Evolutionary conservation across 345 rosid genomes (phyloP).

Genomic region (Melastoma malabathricum): DNA sequence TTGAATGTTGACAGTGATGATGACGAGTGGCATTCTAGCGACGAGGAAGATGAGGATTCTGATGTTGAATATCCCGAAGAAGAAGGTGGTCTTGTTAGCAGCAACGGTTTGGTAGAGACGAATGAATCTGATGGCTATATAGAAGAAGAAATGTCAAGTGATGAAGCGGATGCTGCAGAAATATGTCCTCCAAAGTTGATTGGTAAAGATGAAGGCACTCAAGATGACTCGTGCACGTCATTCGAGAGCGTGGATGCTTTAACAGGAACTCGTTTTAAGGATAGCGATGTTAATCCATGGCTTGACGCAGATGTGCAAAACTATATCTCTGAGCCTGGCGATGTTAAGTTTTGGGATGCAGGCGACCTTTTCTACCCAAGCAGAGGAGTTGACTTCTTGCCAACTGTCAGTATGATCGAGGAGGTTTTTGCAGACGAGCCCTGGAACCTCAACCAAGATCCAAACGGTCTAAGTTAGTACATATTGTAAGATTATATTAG

Average conservation of each 20-base stretch:
- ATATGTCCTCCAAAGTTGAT: conserved; percentile 1
- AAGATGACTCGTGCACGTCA: conserved; percentile 29
- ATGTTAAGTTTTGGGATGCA: conserved; percentile 30
- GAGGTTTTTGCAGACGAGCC: conserved; percentile 42
- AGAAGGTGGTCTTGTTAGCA: conserved; percentile 14
- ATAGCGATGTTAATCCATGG: conserved; percentile 11
- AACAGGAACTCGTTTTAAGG: conserved; percentile 7
- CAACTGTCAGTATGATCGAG: conserved; percentile 43
- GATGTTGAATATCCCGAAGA: conserved; percentile 32
- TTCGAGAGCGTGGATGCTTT: conserved; percentile 12
- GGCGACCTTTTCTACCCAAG: conserved; percentile 16
- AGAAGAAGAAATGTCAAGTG: conserved; percentile 6
- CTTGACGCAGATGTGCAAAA: conserved; percentile 12
- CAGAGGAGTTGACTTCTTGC: conserved; percentile 23
- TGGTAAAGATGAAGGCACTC: conserved; percentile 8
- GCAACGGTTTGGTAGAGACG: conserved; percentile 14
- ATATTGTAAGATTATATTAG: not conserved
- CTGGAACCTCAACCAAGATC: conserved; percentile 15
- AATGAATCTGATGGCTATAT: conserved; percentile 13
- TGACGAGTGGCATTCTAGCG: conserved; percentile 58
- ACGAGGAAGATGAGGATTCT: conserved; percentile 41
- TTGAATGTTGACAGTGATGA: conserved; percentile 62
- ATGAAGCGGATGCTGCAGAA: conserved; percentile 5
- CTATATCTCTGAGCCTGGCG: conserved; percentile 19
- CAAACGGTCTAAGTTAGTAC: conserved; percentile 7